Base-by-base conservation (phyloP, 208 protist genomes). In the Leptomonas pyrrhocoris region DNA sequence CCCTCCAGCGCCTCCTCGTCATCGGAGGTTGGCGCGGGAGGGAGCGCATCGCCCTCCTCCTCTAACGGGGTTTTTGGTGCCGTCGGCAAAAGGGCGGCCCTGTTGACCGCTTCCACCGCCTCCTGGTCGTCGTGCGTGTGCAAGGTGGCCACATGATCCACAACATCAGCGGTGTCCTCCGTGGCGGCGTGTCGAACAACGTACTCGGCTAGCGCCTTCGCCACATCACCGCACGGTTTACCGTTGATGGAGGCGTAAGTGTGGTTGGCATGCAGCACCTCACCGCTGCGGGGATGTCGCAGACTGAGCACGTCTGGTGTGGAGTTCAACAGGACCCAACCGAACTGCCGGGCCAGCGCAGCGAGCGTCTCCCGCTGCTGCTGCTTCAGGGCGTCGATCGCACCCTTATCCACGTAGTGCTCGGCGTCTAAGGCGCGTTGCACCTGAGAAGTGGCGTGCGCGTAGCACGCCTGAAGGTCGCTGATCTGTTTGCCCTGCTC, bases 221-320 rank as follows among this genome's bases (percentile, higher is more conserved):
- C 57, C 43, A 77, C 58, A 13, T 68, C 51, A 0, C 42, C 64
- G 58, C 72, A 77, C 7, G 63, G 8, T 58, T 56, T 54, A 0
- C 72, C 72, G 51, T 77, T 77, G 25, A 77, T 68, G 28, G 65
- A 62, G 36, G 48, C 45, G 64, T 77, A 68, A 6, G 63, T 42
- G 49, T 61, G 72, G 42, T 77, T 77, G 11, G 48, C 58, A 42
- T 77, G 72, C 36, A 77, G 64, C 63, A 59, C 63, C 48, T 55
- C 64, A 1, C 64, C 58, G 0, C 57, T 72, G 38, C 21, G 46
- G 0, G 72, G 72, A 50, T 77, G 72, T 13, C 64, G 63, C 30
- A 77, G 50, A 38, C 72, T 77, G 12, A 77, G 50, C 11, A 77
- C 72, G 43, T 77, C 72, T 1, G 64, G 36, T 0, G 72, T 77